phyloP scores from a whole-genome alignment of 73 alveolate species.

The Stentor coeruleus region DNA sequence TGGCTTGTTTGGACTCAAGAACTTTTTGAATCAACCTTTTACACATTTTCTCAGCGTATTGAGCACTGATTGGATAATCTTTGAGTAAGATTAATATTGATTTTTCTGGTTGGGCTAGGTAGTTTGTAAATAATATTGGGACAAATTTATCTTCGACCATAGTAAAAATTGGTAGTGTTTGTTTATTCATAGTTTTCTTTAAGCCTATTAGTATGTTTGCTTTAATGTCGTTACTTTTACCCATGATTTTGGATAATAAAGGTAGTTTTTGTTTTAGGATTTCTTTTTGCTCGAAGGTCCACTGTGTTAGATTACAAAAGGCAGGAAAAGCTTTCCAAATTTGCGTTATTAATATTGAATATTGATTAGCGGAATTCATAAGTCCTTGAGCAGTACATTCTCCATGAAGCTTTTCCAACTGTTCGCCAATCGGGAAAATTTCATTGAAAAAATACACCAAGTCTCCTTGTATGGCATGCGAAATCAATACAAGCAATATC shows the following conservation, averaged over 20 bases:
- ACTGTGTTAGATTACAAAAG: not conserved
- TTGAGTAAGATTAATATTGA: not conserved
- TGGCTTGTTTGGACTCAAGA: not conserved
- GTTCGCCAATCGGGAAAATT: constrained; percentile 15
- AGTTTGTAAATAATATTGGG: constrained; percentile 10
- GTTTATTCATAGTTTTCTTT: not conserved
- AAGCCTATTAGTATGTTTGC: not conserved
- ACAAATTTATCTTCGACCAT: constrained; percentile 12
- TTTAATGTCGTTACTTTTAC: not conserved
- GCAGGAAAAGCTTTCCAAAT: constrained; percentile 9
- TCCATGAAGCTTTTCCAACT: not conserved
- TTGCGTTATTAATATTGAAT: not conserved
- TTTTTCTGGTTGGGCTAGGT: constrained; percentile 6
- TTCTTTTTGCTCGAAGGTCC: not conserved
- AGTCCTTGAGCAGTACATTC: not conserved
- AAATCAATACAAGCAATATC: not conserved
- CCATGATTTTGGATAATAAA: not conserved
- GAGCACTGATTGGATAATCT: not conserved
- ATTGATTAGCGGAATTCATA: not conserved
- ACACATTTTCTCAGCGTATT: constrained; percentile 5
- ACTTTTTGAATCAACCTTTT: not conserved
- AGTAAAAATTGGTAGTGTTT: not conserved
- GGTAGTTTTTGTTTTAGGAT: not conserved
- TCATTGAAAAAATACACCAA: not conserved
- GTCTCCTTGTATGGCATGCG: not conserved